A percentile compares a stretch with the other conserved stretches of the same genome.
phyloP scores from a whole-genome alignment of 2,329 filamentous ascomycete species.

The Westerdykella ornata region DNA sequence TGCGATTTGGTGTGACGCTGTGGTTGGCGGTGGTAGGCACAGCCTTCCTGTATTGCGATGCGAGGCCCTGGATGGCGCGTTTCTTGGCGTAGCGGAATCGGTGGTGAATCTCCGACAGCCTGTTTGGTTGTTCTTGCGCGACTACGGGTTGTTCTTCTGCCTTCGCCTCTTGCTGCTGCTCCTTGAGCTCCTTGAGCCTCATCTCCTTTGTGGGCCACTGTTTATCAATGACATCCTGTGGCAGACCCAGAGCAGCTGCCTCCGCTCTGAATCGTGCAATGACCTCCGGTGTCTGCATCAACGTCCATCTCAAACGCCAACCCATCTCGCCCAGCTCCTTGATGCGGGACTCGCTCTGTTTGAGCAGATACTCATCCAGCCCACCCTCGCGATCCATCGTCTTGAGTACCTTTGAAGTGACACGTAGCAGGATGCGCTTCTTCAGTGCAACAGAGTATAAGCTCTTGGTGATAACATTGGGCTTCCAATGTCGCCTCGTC shows the following conservation, averaged over 20 bases:
- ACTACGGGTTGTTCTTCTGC: too few species aligned
- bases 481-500: slow-evolving; percentile 65
- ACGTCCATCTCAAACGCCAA: slow-evolving; percentile 81
- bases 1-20: too few species aligned
- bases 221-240: slow-evolving; percentile 36
- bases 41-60: too few species aligned
- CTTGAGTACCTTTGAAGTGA: slow-evolving; percentile 60
- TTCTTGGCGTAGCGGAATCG: too few species aligned
- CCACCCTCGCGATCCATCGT: slow-evolving; percentile 77
- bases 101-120: too few species aligned
- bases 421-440: slow-evolving; percentile 58
- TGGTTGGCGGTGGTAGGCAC: too few species aligned
- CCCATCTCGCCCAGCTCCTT: slow-evolving; percentile 83
- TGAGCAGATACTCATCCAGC: slow-evolving; percentile 84
- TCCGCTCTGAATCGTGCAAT: slow-evolving; percentile 60
- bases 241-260: slow-evolving; percentile 59
- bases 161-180: too few species aligned
- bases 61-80: too few species aligned
- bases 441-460: slow-evolving; percentile 60
- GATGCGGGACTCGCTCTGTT: slow-evolving; percentile 67
- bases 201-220: slow-evolving; percentile 15
- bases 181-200: too few species aligned
- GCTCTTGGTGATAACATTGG: slow-evolving; percentile 62
- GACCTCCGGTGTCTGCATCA: slow-evolving; percentile 72
- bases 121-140: too few species aligned